phyloP scores from a whole-genome alignment of 2,329 filamentous ascomycete species.

The Stemphylium lycopersici region DNA sequence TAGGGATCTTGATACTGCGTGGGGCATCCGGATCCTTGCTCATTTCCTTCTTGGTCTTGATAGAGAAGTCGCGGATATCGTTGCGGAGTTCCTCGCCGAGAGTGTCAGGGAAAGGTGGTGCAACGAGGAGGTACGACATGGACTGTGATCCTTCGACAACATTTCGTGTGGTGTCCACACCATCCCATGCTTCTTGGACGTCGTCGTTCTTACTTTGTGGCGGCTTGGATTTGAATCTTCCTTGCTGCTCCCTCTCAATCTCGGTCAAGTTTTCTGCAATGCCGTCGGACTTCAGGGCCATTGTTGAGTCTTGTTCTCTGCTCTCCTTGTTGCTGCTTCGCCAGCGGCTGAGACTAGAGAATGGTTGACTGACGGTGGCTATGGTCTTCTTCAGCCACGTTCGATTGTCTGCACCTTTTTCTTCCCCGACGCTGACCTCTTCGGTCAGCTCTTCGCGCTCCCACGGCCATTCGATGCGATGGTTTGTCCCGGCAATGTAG shows the following conservation, averaged over 20 bases:
- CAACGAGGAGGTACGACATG: conserved; percentile 75
- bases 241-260: conserved; percentile 19
- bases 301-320: conserved; percentile 1
- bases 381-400: conserved; percentile 21
- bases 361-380: conserved; percentile 25
- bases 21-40: conserved; percentile 41
- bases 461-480: conserved; percentile 42
- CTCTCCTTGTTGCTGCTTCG: conserved; percentile 14
- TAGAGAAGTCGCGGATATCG: conserved; percentile 68
- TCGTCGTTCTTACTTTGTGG: conserved; percentile 21
- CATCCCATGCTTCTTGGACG: conserved; percentile 42
- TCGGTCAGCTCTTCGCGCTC: conserved; percentile 24
- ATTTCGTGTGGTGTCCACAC: conserved; percentile 76
- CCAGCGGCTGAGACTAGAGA: conserved; percentile 25
- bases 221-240: conserved; percentile 11
- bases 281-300: conserved; percentile 1
- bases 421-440: conserved; percentile 8
- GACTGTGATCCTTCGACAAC: conserved; percentile 66
- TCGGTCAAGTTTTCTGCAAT: conserved; percentile 7
- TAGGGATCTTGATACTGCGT: conserved; percentile 13
- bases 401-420: conserved; percentile 16
- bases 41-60: conserved; percentile 61
- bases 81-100: conserved; percentile 82
- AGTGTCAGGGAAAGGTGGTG: conserved; percentile 76
- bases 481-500: conserved; percentile 44